Base-by-base conservation (phyloP, 2,329 filamentous ascomycete species). In the Penicillium crustosum region DNA sequence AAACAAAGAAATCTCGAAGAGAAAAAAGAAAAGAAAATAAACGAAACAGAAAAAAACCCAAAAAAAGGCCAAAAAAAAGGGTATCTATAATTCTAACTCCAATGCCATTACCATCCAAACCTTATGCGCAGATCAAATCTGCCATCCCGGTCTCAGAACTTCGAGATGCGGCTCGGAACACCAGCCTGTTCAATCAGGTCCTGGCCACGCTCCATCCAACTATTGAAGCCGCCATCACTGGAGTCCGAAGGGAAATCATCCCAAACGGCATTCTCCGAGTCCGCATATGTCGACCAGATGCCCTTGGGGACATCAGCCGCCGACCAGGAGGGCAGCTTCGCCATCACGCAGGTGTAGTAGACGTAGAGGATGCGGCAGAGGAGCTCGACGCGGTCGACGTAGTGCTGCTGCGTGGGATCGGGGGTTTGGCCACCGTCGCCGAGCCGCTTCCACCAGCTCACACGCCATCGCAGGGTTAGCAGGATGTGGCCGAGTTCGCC, bases 321-420 rank as follows among this genome's bases (percentile, higher is more conserved):
- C 4, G 68, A 73, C 74, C 76, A 78, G 0, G 75, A 73, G 0
- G 73, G 75, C 17, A 78, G 62, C 57, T 78, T 78, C 17, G 76
- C 74, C 36, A 75, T 63, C 3, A 78, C 73, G 50, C 72, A 76
- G 23, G 75, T 79, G 60, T 78, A 79, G 64, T 79, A 79, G 43
- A 79, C 77, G 57, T 79, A 79, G 8, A 80, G 70, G 42, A 78
- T 75, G 44, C 75, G 68, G 64, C 77, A 78, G 15, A 79, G 70
- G 21, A 73, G 63, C 38, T 74, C 71, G 9, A 78, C 77, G 4
- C 76, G 73, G 29, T 74, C 70, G 41, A 75, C 67, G 36, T 77
- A 78, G 41, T 74, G 71, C 56, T 75, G 73, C 63, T 75, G 69
- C 39, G 66, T 70, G 1, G 73, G 73, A 25, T 76, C 74, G 3